phyloP scores from a whole-genome alignment of 2,329 filamentous ascomycete species.

The Monilinia fructigena region DNA sequence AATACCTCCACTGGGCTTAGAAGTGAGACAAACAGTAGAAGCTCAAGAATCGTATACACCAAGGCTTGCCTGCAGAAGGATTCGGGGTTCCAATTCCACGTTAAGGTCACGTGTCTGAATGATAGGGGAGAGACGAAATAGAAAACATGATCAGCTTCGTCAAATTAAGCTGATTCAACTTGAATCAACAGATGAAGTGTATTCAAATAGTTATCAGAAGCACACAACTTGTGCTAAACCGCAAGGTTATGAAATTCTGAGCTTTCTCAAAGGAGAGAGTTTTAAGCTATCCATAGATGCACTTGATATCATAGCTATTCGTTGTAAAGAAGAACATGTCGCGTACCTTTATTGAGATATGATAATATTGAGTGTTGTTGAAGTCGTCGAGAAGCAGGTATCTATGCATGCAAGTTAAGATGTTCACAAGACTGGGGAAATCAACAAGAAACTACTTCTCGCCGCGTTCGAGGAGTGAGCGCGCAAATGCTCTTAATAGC shows the following conservation, averaged over 20 bases:
- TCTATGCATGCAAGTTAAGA: neutral
- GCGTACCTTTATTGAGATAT: neutral
- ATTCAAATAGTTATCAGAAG: neutral
- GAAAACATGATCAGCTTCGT: neutral
- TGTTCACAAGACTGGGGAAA: neutral
- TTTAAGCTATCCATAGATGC: neutral
- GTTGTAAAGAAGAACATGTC: neutral
- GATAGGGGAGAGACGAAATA: neutral
- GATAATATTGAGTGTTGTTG: neutral
- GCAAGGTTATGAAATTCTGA: neutral
- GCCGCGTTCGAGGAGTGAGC: conserved; percentile 3
- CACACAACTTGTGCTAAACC: neutral
- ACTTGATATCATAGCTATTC: neutral
- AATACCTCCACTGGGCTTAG: neutral
- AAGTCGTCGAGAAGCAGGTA: neutral
- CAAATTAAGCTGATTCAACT: neutral
- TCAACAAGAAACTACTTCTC: neutral
- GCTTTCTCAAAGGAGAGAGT: neutral
- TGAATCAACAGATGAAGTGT: neutral
- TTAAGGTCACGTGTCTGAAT: neutral
- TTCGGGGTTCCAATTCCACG: neutral
- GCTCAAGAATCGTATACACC: neutral
- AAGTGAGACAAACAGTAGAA: neutral
- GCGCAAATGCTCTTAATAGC: neutral
- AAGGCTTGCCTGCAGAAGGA: neutral